Conservation (phyloP, 1,284 basidiomycete species). For the Sporisorium scitamineum region DNA sequence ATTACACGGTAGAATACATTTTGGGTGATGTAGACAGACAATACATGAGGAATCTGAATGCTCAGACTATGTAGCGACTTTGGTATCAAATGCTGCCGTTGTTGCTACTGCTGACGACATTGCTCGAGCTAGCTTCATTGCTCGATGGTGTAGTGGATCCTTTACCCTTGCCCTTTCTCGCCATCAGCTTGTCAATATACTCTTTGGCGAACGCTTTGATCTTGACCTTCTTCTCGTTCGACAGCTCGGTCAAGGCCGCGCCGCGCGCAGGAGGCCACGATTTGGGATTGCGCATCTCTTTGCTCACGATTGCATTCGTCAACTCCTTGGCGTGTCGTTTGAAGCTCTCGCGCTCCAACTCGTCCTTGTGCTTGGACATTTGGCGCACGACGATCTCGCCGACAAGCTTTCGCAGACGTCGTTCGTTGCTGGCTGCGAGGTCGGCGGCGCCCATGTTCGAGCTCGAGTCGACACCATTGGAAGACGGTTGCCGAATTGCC, state of each 20-base stretch:
- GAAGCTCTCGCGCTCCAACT: constrained; percentile 86
- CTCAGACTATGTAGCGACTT: neutral
- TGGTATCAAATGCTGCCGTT: neutral
- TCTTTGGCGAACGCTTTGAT: constrained; percentile 95
- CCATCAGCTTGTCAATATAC: constrained; percentile 71
- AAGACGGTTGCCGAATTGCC: neutral
- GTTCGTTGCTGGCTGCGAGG: constrained; percentile 40
- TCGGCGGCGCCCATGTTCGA: constrained; percentile 10
- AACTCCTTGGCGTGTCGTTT: constrained; percentile 96
- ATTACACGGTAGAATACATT: constrained; percentile 3
- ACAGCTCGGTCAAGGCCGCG: constrained; percentile 70
- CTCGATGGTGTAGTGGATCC: constrained; percentile 2
- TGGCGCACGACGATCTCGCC: constrained; percentile 88
- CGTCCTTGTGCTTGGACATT: constrained; percentile 87
- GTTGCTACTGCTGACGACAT: neutral
- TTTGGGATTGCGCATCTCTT: constrained; percentile 82
- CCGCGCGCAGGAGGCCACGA: constrained; percentile 73
- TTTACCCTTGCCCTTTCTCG: constrained; percentile 33
- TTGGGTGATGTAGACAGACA: constrained; percentile 3
- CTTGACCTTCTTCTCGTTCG: constrained; percentile 87
- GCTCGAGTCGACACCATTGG: constrained; percentile 17
- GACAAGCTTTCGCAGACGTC: constrained; percentile 80
- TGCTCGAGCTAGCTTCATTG: constrained; percentile 9
- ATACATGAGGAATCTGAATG: constrained; percentile 13
- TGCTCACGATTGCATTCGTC: constrained; percentile 84